Percentiles rank a stretch among this genome's conserved stretches.
Evolutionary conservation across 140 eudicot species (phyloP).

Genomic region (Oenanthe javanica): DNA sequence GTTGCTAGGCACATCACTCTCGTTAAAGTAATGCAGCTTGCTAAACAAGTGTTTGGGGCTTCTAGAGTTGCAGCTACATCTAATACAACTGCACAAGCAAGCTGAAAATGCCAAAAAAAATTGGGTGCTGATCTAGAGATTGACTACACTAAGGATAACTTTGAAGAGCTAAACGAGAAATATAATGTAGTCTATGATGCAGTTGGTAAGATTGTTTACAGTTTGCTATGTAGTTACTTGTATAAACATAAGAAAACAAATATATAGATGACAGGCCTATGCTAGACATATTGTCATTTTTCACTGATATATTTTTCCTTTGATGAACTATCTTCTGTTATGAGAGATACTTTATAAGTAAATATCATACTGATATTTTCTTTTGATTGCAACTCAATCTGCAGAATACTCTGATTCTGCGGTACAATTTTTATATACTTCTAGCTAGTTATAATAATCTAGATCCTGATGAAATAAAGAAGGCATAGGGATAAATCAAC

Average conservation of each 20-base stretch:
- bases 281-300: not conserved
- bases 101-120: slow-evolving; percentile 42
- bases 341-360: too few relatives aligned
- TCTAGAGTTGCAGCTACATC: slow-evolving; percentile 24
- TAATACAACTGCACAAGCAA: too few relatives aligned
- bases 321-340: too few relatives aligned
- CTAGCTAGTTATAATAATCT: too few relatives aligned
- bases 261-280: too few relatives aligned
- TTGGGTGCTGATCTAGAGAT: slow-evolving; percentile 79
- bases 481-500: too few relatives aligned
- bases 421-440: too few relatives aligned
- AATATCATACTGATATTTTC: too few relatives aligned
- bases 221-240: not conserved
- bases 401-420: too few relatives aligned
- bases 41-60: slow-evolving; percentile 77
- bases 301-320: too few relatives aligned
- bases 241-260: not conserved
- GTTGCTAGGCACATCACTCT: not conserved
- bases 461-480: too few relatives aligned
- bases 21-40: slow-evolving; percentile 40
- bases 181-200: slow-evolving; percentile 69
- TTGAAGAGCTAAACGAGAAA: slow-evolving; percentile 73
- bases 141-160: slow-evolving; percentile 75
- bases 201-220: slow-evolving; percentile 45
- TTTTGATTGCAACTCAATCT: too few relatives aligned